Percentiles rank a stretch among this genome's conserved stretches.
Conservation (phyloP, 768 basidiomycete genomes). For the Suillus placidus region DNA sequence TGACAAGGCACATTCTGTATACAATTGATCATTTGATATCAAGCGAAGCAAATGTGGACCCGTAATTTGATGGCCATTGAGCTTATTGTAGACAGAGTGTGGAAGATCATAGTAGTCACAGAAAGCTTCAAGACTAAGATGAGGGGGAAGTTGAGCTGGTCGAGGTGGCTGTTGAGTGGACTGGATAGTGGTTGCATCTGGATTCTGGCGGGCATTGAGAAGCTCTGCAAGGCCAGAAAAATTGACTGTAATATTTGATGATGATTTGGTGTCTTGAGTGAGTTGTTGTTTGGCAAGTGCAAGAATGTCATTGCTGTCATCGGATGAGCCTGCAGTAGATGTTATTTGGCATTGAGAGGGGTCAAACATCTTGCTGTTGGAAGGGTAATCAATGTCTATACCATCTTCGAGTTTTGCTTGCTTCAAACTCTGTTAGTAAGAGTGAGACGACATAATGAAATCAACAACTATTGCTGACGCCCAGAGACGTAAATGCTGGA, state of each 20-base stretch:
- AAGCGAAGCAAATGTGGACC: background rate
- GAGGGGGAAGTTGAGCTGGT: background rate
- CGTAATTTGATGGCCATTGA: background rate
- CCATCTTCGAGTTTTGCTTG: slow-evolving; percentile 1
- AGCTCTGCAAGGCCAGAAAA: background rate
- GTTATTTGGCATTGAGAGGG: background rate
- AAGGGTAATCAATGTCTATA: background rate
- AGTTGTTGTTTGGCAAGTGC: background rate
- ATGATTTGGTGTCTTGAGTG: background rate
- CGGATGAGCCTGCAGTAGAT: background rate
- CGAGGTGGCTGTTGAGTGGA: no score
- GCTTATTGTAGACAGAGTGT: background rate
- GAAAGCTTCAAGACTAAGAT: background rate
- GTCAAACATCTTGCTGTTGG: no score
- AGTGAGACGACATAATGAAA: no score
- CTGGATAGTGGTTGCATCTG: background rate
- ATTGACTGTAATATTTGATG: background rate
- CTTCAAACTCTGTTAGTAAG: no score
- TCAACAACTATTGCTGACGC: no score
- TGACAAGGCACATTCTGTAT: background rate
- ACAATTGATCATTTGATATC: slow-evolving; percentile 2
- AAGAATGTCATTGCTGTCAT: background rate
- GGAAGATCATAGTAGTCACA: background rate
- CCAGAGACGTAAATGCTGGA: no score
- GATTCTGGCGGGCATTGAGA: background rate